Base-by-base conservation (phyloP, 257 asterid genomes). In the Asclepias syriaca region DNA sequence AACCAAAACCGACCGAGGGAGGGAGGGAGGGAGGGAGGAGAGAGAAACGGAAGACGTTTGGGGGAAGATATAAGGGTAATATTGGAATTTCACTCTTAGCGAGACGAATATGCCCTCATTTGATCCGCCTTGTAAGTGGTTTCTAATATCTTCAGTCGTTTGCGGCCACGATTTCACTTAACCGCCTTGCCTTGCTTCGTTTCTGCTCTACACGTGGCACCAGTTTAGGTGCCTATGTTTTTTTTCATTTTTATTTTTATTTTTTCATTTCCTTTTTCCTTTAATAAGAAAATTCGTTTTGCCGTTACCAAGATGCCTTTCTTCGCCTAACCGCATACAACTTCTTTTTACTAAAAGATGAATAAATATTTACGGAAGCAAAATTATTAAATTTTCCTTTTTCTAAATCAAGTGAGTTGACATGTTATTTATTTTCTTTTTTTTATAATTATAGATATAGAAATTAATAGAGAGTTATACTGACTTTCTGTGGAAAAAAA, bases 81-180 rank as follows among this genome's bases (percentile, higher is more conserved):
- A 68, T 22, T 71, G 87, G 81, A 72, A 82, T 72, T 37, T 1
- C 3, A 2, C 19, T 19, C n/a, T 4, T 4, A 1, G 15, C 9
- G 27, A 65, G 90, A 76, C 92, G 72, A 79, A 67, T 83, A 45
- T 83, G 69, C 89, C 97, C 88, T 43, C 96, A 88, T 76, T 70
- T 12, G 73, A 70, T 69, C 15, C 56, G 67, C 80, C 75, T 43
- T 63, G 68, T 74, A 77, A 22, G 32, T 76, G 80, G 84, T 79
- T 43, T 43, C 84, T 18, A 73, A 68, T 39, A 48, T 72, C 50
- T 71, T 21, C 50, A 78, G 58, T 39, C 19, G 46, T 71, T 50
- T 70, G 82, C 83, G 81, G 85, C 74, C 84, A 69, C 80, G 84
- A 74, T 74, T 75, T 75, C 76, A 56, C 75, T 48, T 58, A 64